Evolutionary conservation across 1,284 basidiomycete genomes (phyloP).

Genomic region (Papiliotrema fonsecae): DNA sequence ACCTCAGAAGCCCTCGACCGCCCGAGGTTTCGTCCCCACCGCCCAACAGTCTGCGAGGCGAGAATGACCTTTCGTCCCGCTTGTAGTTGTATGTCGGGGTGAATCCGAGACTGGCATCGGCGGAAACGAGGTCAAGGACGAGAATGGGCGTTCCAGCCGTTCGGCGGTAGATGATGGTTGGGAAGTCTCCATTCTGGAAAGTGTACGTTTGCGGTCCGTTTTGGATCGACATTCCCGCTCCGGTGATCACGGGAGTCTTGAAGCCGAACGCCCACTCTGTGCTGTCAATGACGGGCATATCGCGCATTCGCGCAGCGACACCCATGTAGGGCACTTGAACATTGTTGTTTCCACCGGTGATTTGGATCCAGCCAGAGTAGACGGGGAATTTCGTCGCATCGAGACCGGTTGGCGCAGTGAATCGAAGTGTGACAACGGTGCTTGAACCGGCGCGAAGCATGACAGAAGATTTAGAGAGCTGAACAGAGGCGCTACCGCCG

Average conservation of each 20-base stretch:
- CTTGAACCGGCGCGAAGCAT: conserved; percentile 26
- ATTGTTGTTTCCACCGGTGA: conserved; percentile 20
- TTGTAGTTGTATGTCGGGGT: conserved; percentile 34
- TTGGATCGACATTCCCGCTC: conserved; percentile 16
- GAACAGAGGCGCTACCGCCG: conserved; percentile 22
- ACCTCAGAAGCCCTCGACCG: not conserved
- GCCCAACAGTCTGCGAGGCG: not conserved
- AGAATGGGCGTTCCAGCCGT: conserved; percentile 57
- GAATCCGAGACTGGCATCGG: conserved; percentile 35
- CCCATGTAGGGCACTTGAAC: conserved; percentile 50
- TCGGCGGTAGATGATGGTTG: conserved; percentile 45
- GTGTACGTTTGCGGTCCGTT: conserved; percentile 51
- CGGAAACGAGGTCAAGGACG: conserved; percentile 51
- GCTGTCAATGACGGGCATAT: conserved; percentile 36
- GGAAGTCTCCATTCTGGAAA: conserved; percentile 50
- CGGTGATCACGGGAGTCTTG: conserved; percentile 29
- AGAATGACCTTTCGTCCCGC: conserved; percentile 1
- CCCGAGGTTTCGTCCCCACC: not conserved
- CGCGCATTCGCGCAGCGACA: conserved; percentile 48
- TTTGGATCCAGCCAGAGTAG: conserved; percentile 37
- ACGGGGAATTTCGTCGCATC: conserved; percentile 32
- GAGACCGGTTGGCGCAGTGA: conserved; percentile 30
- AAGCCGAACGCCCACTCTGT: conserved; percentile 16
- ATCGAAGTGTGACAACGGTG: conserved; percentile 21
- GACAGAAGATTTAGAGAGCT: conserved; percentile 26